These are phyloP conservation scores for Prunus campanulata DNA, from an alignment of 306 rosid genomes.

Conservation along the genomic window DNA sequence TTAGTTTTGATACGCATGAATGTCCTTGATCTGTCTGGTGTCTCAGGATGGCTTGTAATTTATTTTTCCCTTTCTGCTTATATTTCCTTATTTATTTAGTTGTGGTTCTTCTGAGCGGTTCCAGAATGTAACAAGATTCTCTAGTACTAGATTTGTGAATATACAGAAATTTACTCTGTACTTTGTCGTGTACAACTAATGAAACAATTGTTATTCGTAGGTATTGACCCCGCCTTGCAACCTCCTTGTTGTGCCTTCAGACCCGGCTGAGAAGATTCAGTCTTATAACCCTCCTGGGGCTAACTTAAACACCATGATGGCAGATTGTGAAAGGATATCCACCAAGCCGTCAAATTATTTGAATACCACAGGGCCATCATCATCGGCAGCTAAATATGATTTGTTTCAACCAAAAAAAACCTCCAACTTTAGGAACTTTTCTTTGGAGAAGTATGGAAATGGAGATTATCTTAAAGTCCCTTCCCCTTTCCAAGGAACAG, in stretches of 20 bases:
- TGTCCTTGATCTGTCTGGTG: background rate
- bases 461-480: constrained; percentile 34
- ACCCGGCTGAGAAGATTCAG: constrained; percentile 36
- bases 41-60: background rate
- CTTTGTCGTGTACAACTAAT: constrained; percentile 3
- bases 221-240: constrained; percentile 31
- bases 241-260: constrained; percentile 33
- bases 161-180: background rate
- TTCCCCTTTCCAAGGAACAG: constrained; percentile 27
- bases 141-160: background rate
- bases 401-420: constrained; percentile 28
- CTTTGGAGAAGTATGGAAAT: constrained; percentile 28
- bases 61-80: background rate
- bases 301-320: constrained; percentile 29
- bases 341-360: constrained; percentile 23
- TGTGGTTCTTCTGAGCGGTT: background rate
- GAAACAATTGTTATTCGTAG: constrained; percentile 24
- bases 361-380: constrained; percentile 16
- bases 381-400: constrained; percentile 29
- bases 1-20: background rate
- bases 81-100: background rate
- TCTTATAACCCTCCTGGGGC: constrained; percentile 29
- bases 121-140: background rate
- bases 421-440: constrained; percentile 27
- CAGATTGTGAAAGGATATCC: constrained; percentile 33